Percentiles rank a stretch among this genome's conserved stretches.
These are phyloP conservation scores for Boletus rubroflammeus DNA, from an alignment of 768 basidiomycete species.

Conservation along the genomic window DNA sequence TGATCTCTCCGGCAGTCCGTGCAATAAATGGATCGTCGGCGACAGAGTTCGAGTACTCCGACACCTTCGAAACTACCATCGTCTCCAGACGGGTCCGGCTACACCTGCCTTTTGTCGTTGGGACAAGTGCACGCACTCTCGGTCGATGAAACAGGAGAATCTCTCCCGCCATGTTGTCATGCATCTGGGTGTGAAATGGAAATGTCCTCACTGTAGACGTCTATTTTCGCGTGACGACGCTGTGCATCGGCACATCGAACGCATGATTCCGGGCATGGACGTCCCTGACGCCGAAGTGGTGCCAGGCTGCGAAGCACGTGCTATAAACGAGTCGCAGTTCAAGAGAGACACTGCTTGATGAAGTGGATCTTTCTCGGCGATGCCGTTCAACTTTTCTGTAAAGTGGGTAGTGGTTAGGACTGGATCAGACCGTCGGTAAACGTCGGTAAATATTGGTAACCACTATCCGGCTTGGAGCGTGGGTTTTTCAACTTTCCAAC, in stretches of 20 bases:
- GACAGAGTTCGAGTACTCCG: slow-evolving; percentile 24
- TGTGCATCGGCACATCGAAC: slow-evolving; percentile 30
- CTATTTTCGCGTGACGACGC: slow-evolving; percentile 33
- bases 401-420: no score
- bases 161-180: slow-evolving; percentile 30
- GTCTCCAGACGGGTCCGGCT: slow-evolving; percentile 14
- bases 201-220: slow-evolving; percentile 24
- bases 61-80: slow-evolving; percentile 28
- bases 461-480: no score
- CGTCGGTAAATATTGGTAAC: no score
- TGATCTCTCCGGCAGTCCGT: slow-evolving; percentile 21
- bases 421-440: no score
- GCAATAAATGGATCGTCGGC: slow-evolving; percentile 25
- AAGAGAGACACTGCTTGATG: neutral
- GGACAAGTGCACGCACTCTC: slow-evolving; percentile 21
- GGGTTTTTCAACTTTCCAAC: neutral
- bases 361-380: neutral
- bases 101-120: slow-evolving; percentile 20
- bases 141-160: slow-evolving; percentile 31
- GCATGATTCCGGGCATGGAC: slow-evolving; percentile 23
- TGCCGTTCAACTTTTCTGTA: no score
- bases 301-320: slow-evolving; percentile 15
- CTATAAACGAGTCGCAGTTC: slow-evolving; percentile 2
- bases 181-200: slow-evolving; percentile 31
- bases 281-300: slow-evolving; percentile 24